A percentile compares a stretch with the other conserved stretches of the same genome.
phyloP scores from a whole-genome alignment of 805 yeast genomes.

The Saturnispora dispora region DNA sequence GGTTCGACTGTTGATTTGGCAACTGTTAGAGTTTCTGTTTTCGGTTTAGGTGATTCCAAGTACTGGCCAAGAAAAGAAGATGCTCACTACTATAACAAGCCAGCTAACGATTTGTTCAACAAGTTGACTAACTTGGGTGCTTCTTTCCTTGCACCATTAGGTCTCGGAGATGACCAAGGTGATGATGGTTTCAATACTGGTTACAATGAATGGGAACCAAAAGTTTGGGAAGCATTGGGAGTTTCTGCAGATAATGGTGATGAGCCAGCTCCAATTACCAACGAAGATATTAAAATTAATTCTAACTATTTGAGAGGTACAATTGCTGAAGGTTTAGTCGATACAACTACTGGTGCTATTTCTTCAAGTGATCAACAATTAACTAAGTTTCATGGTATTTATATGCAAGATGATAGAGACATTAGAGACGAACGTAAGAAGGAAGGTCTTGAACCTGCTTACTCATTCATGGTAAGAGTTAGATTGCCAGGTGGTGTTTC shows the following conservation, averaged over 20 bases:
- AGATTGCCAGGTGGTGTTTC: constrained; percentile 92
- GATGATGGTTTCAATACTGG: constrained; percentile 93
- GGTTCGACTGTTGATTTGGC: constrained; percentile 59
- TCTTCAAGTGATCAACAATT: constrained; percentile 86
- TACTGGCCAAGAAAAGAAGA: constrained; percentile 98
- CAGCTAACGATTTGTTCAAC: constrained; percentile 62
- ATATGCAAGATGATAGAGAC: constrained; percentile 98
- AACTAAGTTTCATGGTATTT: constrained; percentile 95
- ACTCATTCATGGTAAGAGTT: constrained; percentile 93
- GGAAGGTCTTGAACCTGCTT: constrained; percentile 91
- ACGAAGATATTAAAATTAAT: constrained; percentile 87
- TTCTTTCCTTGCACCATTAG: constrained; percentile 60
- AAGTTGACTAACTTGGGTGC: constrained; percentile 67
- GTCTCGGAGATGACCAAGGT: constrained; percentile 95
- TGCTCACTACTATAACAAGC: constrained; percentile 87
- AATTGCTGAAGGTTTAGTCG: constrained; percentile 75
- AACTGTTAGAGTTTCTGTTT: constrained; percentile 47
- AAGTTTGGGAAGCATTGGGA: constrained; percentile 80
- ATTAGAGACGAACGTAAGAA: constrained; percentile 86
- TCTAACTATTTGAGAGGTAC: constrained; percentile 90
- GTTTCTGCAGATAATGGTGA: constrained; percentile 85
- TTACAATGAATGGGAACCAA: constrained; percentile 78
- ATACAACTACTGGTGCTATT: constrained; percentile 82
- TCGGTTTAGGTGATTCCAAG: constrained; percentile 73
- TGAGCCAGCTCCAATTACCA: constrained; percentile 83